phyloP scores from a whole-genome alignment of 1,139 yeast species.

The Blastobotrys serpentis region DNA sequence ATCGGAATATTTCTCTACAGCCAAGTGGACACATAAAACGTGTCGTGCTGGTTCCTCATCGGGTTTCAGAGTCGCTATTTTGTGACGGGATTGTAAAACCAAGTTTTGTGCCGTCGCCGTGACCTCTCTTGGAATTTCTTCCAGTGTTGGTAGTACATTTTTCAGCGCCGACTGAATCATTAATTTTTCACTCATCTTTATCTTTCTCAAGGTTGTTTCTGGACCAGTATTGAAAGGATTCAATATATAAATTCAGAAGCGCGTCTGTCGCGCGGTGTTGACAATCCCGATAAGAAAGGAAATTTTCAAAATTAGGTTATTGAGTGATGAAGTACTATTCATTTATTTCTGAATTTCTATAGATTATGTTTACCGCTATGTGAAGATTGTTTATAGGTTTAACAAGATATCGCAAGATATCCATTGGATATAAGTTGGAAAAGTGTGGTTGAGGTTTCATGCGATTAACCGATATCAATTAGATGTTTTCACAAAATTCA shows the following conservation, averaged over 20 bases:
- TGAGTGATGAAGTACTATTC: no score
- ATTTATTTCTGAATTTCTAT: no score
- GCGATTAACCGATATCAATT: no score
- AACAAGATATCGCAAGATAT: no score
- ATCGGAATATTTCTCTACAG: conserved; percentile 31
- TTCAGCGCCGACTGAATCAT: conserved; percentile 13
- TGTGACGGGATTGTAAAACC: conserved; percentile 24
- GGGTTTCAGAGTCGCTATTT: conserved; percentile 29
- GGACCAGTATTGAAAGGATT: no score
- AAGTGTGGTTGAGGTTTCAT: no score
- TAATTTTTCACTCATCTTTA: conserved; percentile 9
- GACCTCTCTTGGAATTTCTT: conserved; percentile 22
- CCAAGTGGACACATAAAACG: conserved; percentile 36
- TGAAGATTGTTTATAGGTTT: no score
- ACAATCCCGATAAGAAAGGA: no score
- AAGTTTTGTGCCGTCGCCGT: conserved; percentile 20
- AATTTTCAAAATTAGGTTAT: no score
- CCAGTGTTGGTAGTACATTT: conserved; percentile 20
- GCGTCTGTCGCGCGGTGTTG: conserved; percentile 7
- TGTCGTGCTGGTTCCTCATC: conserved; percentile 37
- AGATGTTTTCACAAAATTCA: no score
- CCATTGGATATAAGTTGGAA: no score
- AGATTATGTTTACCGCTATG: no score
- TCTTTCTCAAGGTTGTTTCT: background rate
- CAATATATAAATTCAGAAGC: background rate